phyloP scores from a whole-genome alignment of 768 basidiomycete genomes.

The Cubamyces sp. region DNA sequence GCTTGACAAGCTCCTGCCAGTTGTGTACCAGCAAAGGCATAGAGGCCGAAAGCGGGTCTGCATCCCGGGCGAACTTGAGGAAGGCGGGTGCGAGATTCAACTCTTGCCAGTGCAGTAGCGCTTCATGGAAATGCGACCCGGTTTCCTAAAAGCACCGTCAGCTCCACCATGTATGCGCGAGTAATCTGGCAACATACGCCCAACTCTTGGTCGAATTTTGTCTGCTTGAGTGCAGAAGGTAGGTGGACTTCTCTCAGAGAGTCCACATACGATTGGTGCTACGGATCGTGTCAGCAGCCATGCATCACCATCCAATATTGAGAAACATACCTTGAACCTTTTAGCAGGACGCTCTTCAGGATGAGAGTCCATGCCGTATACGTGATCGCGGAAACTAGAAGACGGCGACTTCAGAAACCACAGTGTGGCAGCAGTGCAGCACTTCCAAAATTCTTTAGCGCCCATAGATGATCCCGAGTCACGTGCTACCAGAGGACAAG shows the following conservation, averaged over 20 bases:
- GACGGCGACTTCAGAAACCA: not conserved
- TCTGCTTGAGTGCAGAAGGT: constrained; percentile 60
- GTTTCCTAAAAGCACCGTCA: constrained; percentile 55
- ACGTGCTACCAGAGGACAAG: too few relatives aligned
- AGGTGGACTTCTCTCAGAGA: constrained; percentile 72
- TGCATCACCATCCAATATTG: too few relatives aligned
- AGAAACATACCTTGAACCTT: constrained; percentile 32
- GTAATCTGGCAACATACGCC: constrained; percentile 38
- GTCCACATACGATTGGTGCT: constrained; percentile 79
- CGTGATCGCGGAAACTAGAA: not conserved
- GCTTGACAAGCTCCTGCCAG: constrained; percentile 66
- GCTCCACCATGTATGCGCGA: not conserved
- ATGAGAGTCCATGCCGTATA: constrained; percentile 14
- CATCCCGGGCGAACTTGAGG: constrained; percentile 65
- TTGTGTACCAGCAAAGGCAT: constrained; percentile 84
- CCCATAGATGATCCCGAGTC: not conserved
- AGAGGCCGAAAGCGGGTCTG: constrained; percentile 64
- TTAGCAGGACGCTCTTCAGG: constrained; percentile 29
- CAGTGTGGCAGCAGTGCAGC: not conserved
- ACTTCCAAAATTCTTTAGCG: not conserved
- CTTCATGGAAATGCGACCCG: constrained; percentile 77
- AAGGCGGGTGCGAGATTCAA: constrained; percentile 81
- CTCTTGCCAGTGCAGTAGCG: constrained; percentile 76
- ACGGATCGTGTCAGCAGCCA: not conserved
- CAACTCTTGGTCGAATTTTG: constrained; percentile 62